Conservation (phyloP, 805 yeast species). For the Spathaspora gorwiae region DNA sequence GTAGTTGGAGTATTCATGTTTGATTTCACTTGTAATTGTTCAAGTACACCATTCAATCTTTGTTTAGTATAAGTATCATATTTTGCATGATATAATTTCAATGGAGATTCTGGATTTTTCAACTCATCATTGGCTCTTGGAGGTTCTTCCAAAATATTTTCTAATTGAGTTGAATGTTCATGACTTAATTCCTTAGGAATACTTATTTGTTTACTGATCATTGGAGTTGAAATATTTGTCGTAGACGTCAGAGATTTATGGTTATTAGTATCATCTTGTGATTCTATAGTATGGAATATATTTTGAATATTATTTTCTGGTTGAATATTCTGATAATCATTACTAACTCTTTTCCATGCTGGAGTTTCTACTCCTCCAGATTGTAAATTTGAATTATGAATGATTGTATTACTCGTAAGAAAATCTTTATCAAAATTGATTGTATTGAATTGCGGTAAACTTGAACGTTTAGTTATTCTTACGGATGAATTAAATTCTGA, state of each 20-base stretch:
- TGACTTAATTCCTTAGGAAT: background rate
- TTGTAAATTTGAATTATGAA: conserved; percentile 22
- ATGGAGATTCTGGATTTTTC: conserved; percentile 34
- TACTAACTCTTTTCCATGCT: conserved; percentile 30
- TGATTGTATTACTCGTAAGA: conserved; percentile 24
- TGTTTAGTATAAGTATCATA: conserved; percentile 41
- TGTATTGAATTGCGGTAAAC: conserved; percentile 1
- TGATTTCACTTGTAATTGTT: conserved; percentile 14
- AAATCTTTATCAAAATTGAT: conserved; percentile 9
- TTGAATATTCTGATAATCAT: conserved; percentile 19
- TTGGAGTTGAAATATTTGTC: conserved; percentile 21
- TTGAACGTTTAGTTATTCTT: conserved; percentile 15
- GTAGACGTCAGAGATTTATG: background rate
- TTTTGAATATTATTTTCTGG: conserved; percentile 4
- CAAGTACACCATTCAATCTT: conserved; percentile 22
- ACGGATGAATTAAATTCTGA: conserved; percentile 17
- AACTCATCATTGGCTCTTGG: conserved; percentile 6
- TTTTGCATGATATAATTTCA: conserved; percentile 34
- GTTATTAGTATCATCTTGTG: background rate
- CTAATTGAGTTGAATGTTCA: conserved; percentile 9
- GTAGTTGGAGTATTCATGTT: conserved; percentile 9
- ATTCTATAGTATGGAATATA: conserved; percentile 3
- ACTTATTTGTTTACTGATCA: conserved; percentile 14
- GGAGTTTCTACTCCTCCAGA: conserved; percentile 19
- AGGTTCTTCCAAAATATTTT: conserved; percentile 19